Evolutionary conservation across 192 early-diverging fungal species (phyloP).

Genomic region (Coemansia sp.): DNA sequence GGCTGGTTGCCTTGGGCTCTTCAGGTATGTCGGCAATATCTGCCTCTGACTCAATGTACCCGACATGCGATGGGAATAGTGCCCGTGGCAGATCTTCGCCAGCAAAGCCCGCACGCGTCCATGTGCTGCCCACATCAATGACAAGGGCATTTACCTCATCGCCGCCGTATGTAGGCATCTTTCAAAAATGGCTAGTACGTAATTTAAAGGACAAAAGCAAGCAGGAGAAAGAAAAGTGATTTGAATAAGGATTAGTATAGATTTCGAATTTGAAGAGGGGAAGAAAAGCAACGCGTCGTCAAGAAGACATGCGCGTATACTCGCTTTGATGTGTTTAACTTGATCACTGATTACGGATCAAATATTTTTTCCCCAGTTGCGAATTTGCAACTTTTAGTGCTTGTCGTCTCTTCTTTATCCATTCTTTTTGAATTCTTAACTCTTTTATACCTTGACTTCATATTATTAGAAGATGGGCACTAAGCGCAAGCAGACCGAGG

Average conservation of each 20-base stretch:
- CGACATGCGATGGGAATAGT: conserved; percentile 81
- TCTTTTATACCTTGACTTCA: neutral
- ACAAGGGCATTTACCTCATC: conserved; percentile 96
- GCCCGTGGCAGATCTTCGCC: conserved; percentile 93
- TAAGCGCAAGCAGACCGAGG: conserved; percentile 39
- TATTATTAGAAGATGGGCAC: conserved; percentile 17
- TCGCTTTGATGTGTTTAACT: neutral
- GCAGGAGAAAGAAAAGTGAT: neutral
- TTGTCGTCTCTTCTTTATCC: neutral
- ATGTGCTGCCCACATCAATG: conserved; percentile 86
- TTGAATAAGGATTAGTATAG: neutral
- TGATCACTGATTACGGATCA: neutral
- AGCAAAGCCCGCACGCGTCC: conserved; percentile 92
- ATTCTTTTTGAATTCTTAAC: neutral
- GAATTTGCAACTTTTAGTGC: neutral
- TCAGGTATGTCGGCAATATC: conserved; percentile 20
- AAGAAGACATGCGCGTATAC: too few relatives aligned
- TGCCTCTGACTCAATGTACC: conserved; percentile 57
- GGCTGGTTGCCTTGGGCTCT: conserved; percentile 20
- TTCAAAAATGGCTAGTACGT: neutral
- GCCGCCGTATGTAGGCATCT: conserved; percentile 57
- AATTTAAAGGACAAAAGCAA: neutral
- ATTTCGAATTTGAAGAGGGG: neutral
- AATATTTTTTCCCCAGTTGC: conserved; percentile 1
- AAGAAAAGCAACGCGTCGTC: neutral